Conservation (phyloP, 176 grass and related monocot genomes). For the Pontederia paniculata region DNA sequence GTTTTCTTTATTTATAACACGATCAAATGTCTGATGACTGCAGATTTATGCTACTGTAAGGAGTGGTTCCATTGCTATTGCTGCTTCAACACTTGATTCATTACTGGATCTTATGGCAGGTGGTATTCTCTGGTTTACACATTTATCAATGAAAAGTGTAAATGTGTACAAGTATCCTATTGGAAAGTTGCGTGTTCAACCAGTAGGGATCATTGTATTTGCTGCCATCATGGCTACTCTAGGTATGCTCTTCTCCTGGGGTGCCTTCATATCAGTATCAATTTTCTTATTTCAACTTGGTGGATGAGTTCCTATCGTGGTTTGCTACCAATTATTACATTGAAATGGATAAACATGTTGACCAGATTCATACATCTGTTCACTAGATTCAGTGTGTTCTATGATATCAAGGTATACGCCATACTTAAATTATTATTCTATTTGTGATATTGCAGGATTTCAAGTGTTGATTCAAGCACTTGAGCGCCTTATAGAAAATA, state of each 20-base stretch:
- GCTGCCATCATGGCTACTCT: conserved; percentile 76
- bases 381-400: not conserved
- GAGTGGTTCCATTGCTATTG: conserved; percentile 97
- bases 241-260: conserved; percentile 18
- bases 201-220: conserved; percentile 74
- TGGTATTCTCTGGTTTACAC: conserved; percentile 95
- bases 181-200: conserved; percentile 65
- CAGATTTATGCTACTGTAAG: conserved; percentile 81
- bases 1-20: too few relatives aligned
- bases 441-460: conserved; percentile 7
- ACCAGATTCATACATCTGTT: not conserved
- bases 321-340: too few relatives aligned
- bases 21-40: not conserved
- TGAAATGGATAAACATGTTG: too few relatives aligned
- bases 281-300: too few relatives aligned
- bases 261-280: not conserved
- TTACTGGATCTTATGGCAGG: conserved; percentile 91
- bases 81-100: conserved; percentile 91
- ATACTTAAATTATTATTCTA: not conserved
- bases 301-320: too few relatives aligned
- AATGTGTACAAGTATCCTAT: conserved; percentile 87
- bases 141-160: conserved; percentile 56
- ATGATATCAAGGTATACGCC: not conserved
- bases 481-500: conserved; percentile 12
- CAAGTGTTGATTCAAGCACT: conserved; percentile 17